Conservation (phyloP, 2,329 filamentous ascomycete genomes). For the Colletotrichum chrysophilum region DNA sequence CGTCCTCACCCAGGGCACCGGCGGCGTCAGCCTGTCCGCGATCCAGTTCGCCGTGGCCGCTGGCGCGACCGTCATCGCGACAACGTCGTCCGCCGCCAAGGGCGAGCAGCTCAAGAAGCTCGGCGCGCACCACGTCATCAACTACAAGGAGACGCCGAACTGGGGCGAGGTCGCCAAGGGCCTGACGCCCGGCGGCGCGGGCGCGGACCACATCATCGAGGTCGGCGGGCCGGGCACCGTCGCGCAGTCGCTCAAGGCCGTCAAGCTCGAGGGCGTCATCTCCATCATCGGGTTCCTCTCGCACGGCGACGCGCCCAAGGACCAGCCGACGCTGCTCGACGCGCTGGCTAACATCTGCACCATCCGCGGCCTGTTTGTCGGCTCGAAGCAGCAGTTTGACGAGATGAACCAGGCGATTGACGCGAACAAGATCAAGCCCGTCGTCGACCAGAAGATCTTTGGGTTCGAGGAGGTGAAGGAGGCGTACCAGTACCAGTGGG, state of each 20-base stretch:
- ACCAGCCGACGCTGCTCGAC: slow-evolving; percentile 16
- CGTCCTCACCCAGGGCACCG: slow-evolving; percentile 74
- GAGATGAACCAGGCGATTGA: slow-evolving; percentile 20
- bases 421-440: slow-evolving; percentile 12
- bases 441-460: slow-evolving; percentile 11
- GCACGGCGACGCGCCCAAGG: not conserved
- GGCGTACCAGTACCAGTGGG: slow-evolving; percentile 17
- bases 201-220: slow-evolving; percentile 54
- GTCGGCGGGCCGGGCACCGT: slow-evolving; percentile 51
- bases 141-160: slow-evolving; percentile 50
- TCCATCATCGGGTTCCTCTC: slow-evolving; percentile 36
- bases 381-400: slow-evolving; percentile 19
- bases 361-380: slow-evolving; percentile 13
- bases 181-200: slow-evolving; percentile 44
- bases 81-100: slow-evolving; percentile 52
- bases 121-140: slow-evolving; percentile 55
- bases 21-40: slow-evolving; percentile 71
- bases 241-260: slow-evolving; percentile 47
- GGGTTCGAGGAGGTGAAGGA: slow-evolving; percentile 21
- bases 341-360: slow-evolving; percentile 17
- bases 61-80: slow-evolving; percentile 54
- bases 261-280: slow-evolving; percentile 53
- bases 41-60: slow-evolving; percentile 61
- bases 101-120: slow-evolving; percentile 46
- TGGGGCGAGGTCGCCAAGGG: slow-evolving; percentile 51